Evolutionary conservation across 2,329 filamentous ascomycete genomes (phyloP).

Genomic region (Neocatenulostroma microsporum): DNA sequence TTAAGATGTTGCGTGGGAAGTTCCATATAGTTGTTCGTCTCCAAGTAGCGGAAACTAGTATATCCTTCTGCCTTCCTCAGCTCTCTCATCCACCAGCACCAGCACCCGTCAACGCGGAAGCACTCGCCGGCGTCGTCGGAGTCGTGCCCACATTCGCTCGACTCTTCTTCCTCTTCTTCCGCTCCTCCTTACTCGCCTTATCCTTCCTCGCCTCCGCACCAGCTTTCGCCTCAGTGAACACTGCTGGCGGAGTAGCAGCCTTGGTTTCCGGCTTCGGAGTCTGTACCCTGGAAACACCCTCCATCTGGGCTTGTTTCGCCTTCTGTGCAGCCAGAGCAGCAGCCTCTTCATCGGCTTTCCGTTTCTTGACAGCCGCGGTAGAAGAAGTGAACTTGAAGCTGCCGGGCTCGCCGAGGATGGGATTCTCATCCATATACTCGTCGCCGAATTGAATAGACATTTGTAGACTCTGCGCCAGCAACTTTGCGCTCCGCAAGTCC

Average conservation of each 20-base stretch:
- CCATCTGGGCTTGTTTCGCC: constrained; percentile 1
- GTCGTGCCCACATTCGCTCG: constrained; percentile 7
- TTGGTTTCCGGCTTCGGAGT: no score
- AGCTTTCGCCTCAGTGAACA: constrained; percentile 11
- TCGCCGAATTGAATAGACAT: constrained; percentile 44
- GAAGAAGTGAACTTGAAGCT: constrained; percentile 50
- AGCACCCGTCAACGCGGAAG: no score
- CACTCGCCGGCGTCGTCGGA: constrained; percentile 8
- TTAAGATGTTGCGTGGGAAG: no score
- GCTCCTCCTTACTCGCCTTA: constrained; percentile 13
- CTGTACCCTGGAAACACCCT: no score
- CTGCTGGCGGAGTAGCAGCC: constrained; percentile 8
- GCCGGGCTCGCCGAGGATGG: constrained; percentile 55
- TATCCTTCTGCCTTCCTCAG: no score
- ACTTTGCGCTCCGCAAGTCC: constrained; percentile 15
- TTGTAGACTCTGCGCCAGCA: constrained; percentile 34
- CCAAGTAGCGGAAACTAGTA: no score
- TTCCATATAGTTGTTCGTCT: no score
- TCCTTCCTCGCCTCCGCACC: constrained; percentile 3
- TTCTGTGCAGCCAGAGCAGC: constrained; percentile 16
- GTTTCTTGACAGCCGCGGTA: constrained; percentile 35
- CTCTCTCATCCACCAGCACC: no score
- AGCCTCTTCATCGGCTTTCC: constrained; percentile 30
- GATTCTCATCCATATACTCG: constrained; percentile 58
- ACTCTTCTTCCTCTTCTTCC: constrained; percentile 16